A percentile compares a stretch with the other conserved stretches of the same genome.
Conservation (phyloP, 805 yeast species). For the Allodekkera sacchari region DNA sequence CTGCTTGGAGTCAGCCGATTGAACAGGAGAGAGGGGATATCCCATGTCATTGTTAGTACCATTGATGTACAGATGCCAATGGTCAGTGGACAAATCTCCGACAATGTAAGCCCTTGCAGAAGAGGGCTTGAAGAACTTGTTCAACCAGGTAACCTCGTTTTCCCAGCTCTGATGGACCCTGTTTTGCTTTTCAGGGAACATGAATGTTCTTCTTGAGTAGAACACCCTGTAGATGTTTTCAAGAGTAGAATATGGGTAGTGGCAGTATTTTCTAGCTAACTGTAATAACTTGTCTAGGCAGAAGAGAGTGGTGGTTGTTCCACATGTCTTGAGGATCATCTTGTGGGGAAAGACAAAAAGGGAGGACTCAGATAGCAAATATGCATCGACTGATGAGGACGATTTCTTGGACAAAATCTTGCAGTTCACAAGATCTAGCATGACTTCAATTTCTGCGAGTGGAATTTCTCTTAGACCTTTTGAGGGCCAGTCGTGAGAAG, state of each 20-base stretch:
- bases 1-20: no score
- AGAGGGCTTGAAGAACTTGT: constrained; percentile 54
- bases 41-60: constrained; percentile 24
- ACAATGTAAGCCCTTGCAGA: constrained; percentile 60
- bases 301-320: constrained; percentile 83
- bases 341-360: constrained; percentile 84
- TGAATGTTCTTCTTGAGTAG: constrained; percentile 84
- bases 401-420: constrained; percentile 77
- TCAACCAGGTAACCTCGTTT: constrained; percentile 64
- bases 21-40: neutral
- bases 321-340: constrained; percentile 86
- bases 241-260: constrained; percentile 28
- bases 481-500: constrained; percentile 22
- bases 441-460: constrained; percentile 55
- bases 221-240: constrained; percentile 54
- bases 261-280: constrained; percentile 32
- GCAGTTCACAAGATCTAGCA: constrained; percentile 80
- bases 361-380: constrained; percentile 81
- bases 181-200: constrained; percentile 83
- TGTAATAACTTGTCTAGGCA: constrained; percentile 64
- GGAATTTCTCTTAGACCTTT: constrained; percentile 60
- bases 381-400: constrained; percentile 64
- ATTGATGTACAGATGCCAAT: constrained; percentile 83
- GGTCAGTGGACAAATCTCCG: constrained; percentile 74
- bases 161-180: constrained; percentile 81